Evolutionary conservation across 805 yeast genomes (phyloP), one percentile per base, ranked within the genome.

Genomic region (Helenozyma rhizophorensis): DNA sequence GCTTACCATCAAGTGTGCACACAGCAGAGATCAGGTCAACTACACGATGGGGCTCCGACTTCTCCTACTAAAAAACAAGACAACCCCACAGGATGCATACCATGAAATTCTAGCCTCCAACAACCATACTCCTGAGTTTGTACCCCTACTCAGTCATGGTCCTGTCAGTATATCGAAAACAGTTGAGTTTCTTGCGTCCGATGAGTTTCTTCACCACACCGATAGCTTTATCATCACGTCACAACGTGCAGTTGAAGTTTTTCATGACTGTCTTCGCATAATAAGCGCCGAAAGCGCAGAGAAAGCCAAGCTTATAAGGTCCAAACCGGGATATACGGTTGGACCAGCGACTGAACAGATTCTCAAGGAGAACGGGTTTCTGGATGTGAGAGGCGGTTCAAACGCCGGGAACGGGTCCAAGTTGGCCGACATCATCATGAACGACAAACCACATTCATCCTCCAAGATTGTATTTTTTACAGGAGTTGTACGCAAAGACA

Each of bases 161-260:
- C 79, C 75, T 28, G 56, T 73, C 15, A 70, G 76, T 37, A 67
- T 74, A 9, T 44, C 51, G 0, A 63, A 58, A 10, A 70, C 83
- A 3, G 50, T 67, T 3, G 41, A 48, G 0, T 68, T 70, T 31
- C 58, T 87, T 9, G 48, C 49, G 2, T 65, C 76, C 4, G 48
- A 50, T 0, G 62, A 59, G 8, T 77, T 74, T 39, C 38, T 72
- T 1, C 28, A 47, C 1, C 46, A 57, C 0, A 61, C 68, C 18
- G 67, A 70, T 25, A 73, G 79, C 0, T 57, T 87, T 23, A 81
- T 90, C 8, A 78, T 90, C 4, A 89, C 97, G 0, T 83, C 95
- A 2, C 97, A 90, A 53, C 58, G 97, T 43, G 95, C 96, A 2
- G 95, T 89, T 0, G 96, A 89, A 46, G 80, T 86, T 4, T 56